These are phyloP conservation scores for Linnemannia exigua DNA, from an alignment of 192 early-diverging fungal genomes.

Conservation along the genomic window DNA sequence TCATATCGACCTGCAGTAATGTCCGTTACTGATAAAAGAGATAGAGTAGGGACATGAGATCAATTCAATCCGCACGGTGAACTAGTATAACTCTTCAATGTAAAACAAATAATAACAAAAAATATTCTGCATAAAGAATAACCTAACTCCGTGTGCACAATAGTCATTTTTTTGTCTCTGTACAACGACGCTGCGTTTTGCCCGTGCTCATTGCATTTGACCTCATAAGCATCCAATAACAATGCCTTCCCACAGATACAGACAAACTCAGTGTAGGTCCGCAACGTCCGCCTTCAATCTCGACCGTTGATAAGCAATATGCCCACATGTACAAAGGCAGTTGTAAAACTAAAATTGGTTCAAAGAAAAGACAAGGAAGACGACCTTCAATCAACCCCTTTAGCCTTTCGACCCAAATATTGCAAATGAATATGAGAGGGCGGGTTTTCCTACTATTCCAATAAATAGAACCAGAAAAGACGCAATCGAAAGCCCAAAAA, in stretches of 20 bases:
- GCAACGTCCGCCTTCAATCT: background rate
- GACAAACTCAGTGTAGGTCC: conserved; percentile 4
- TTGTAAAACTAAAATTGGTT: conserved; percentile 1
- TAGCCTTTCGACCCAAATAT: background rate
- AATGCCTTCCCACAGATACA: conserved; percentile 1
- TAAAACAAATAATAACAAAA: background rate
- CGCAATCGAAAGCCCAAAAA: conserved; percentile 4
- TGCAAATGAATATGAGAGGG: background rate
- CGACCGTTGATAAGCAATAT: background rate
- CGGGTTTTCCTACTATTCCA: background rate
- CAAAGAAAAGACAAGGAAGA: background rate
- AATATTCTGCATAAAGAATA: background rate
- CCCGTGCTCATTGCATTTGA: background rate
- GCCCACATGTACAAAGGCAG: background rate
- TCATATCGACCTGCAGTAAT: conserved; percentile 11
- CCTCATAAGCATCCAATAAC: background rate
- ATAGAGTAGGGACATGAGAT: background rate
- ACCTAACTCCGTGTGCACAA: conserved; percentile 1
- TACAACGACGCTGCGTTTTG: background rate
- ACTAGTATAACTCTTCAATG: background rate
- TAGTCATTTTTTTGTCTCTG: background rate
- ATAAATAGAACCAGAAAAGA: conserved; percentile 6
- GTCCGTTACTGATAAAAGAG: background rate
- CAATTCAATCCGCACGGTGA: conserved; percentile 3
- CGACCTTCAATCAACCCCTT: background rate